Base-by-base conservation (phyloP, 106 monocot genomes). In the Vanilla planifolia region DNA sequence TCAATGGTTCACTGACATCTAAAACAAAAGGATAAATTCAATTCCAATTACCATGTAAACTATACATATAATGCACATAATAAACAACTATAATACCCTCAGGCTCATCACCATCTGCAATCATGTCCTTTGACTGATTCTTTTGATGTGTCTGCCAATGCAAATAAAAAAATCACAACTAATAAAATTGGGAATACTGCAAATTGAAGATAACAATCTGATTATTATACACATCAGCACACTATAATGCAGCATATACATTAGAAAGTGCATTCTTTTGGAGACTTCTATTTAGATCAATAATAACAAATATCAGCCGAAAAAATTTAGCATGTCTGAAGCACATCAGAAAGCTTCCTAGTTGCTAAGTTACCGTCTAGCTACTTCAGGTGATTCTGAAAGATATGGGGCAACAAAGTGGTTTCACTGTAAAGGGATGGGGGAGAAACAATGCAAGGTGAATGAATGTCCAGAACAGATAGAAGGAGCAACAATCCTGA, bases 1-100 rank as follows among this genome's bases (percentile, higher is more conserved):
- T 88, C 30, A 88, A 65, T 40, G 82, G 79, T 14, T 88, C 83
- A 8, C 69, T 77, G 3, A 77, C 9, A 7, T 88, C 88, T 88
- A 65, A 52, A 67, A 9, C 47, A 59, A 25, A 26, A 61, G 22
- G 27, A 11, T 44, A 19, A 40, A 39, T 53, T 29, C 28, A 28
- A 50, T 50, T 26, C 11, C 28, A 53, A 29, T 15, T 32, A 32
- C n/a, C 5, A 20, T 25, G 14, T 23, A n/a, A 67, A 19, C 35
- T 22, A 30, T 39, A 66, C 10, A 34, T 8, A 55, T 29, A 42
- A n/a, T 59, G 16, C 55, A n/a, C 11, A 15, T 26, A 7, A 32
- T 0, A 32, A 53, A 53, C 3, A 63, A 36, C 1, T 55, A 4
- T 5, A 48, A 32, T 69, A 77, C 77, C 77, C 43, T 77, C 77